Conservation (phyloP, 23 red algal genomes). For the Gracilaria domingensis region DNA sequence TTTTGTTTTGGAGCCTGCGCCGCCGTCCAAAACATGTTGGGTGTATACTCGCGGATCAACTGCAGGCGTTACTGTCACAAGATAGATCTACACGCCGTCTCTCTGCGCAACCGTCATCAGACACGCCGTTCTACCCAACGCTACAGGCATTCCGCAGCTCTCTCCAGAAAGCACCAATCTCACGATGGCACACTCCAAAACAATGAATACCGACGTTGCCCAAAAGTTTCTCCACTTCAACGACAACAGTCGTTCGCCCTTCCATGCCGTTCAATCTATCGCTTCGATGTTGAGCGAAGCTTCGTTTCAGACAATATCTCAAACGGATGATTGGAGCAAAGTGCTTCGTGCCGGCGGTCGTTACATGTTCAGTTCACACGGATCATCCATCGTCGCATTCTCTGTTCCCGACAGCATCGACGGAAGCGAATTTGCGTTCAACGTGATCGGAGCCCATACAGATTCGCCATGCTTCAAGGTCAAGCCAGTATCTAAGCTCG, state of each 20-base stretch:
- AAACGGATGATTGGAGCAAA: slow-evolving; percentile 43
- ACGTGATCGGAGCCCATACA: slow-evolving; percentile 85
- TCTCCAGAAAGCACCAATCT: no score
- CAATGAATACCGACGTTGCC: background rate
- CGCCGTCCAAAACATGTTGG: no score
- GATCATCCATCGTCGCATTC: slow-evolving; percentile 82
- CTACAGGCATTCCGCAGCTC: no score
- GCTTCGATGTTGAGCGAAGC: slow-evolving; percentile 31
- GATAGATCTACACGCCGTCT: no score
- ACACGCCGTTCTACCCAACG: no score
- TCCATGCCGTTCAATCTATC: slow-evolving; percentile 74
- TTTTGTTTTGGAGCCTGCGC: no score
- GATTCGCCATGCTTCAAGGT: slow-evolving; percentile 93
- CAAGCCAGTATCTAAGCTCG: slow-evolving; percentile 70
- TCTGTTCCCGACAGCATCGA: slow-evolving; percentile 9
- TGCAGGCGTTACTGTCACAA: no score
- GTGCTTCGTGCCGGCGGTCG: slow-evolving; percentile 30
- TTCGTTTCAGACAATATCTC: slow-evolving; percentile 51
- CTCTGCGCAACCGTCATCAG: no score
- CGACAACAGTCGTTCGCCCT: slow-evolving; percentile 72
- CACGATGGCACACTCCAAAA: background rate
- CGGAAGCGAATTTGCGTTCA: slow-evolving; percentile 30
- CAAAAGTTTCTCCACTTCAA: slow-evolving; percentile 70
- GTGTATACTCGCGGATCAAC: no score
- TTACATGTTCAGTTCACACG: slow-evolving; percentile 72